Conservation (phyloP, 2,329 filamentous ascomycete species). For the Tolypocladium guangdongense region DNA sequence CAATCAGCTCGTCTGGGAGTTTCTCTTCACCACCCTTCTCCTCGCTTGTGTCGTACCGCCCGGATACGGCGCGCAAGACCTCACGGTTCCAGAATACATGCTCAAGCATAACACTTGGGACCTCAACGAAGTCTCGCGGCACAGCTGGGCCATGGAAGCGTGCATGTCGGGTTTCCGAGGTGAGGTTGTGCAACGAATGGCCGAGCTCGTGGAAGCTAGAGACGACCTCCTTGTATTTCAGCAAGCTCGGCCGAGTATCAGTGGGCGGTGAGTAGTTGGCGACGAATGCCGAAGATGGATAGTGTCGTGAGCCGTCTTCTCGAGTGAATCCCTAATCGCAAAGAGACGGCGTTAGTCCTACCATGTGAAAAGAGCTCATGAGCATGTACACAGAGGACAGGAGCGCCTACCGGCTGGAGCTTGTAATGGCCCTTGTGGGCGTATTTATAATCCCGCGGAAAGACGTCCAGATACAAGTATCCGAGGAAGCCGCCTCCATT, state of each 20-base stretch:
- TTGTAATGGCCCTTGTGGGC: not conserved
- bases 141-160: not conserved
- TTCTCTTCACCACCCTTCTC: not conserved
- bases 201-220: not conserved
- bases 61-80: not conserved
- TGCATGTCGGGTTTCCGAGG: not conserved
- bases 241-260: not conserved
- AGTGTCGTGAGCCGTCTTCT: not conserved
- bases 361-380: not conserved
- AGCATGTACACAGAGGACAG: not conserved
- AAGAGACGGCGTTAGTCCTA: not conserved
- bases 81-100: not conserved
- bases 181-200: not conserved
- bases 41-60: not conserved
- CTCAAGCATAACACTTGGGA: not conserved
- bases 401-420: not conserved
- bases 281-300: not conserved
- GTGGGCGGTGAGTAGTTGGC: not conserved
- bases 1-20: not conserved
- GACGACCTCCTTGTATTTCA: not conserved
- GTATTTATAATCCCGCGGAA: not conserved
- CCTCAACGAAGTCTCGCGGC: not conserved
- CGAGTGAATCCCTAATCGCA: not conserved
- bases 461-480: not conserved
- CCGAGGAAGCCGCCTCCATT: not conserved